Evolutionary conservation across 2,329 filamentous ascomycete genomes (phyloP).

Genomic region (Trichoderma pleuroti): DNA sequence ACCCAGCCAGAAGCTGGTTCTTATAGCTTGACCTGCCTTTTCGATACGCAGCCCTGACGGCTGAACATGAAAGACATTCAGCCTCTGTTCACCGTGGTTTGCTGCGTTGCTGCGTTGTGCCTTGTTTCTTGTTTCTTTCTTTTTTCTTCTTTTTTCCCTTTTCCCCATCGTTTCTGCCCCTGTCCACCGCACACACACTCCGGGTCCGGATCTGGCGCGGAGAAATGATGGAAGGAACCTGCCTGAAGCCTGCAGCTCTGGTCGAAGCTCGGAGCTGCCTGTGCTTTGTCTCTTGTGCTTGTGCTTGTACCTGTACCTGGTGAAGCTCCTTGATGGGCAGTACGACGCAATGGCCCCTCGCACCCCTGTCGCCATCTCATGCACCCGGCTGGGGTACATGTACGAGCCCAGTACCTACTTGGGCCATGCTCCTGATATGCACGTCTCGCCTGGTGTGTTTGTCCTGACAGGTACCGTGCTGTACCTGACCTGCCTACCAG

Average conservation of each 20-base stretch:
- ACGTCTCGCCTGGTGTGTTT: not conserved
- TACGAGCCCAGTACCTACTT: not conserved
- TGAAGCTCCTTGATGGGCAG: not conserved
- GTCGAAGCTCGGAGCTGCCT: not conserved
- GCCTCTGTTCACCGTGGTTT: not conserved
- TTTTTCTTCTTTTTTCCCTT: not conserved
- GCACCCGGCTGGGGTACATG: not conserved
- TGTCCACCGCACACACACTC: not conserved
- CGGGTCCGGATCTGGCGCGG: not conserved
- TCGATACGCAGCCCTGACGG: not conserved
- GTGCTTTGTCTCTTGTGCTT: not conserved
- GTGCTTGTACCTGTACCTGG: not conserved
- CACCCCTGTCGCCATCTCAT: not conserved
- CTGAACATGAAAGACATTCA: not conserved
- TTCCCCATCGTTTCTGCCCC: not conserved
- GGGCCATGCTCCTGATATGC: not conserved
- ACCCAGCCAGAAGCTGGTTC: not conserved
- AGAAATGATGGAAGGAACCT: too few species aligned
- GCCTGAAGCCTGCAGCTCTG: not conserved
- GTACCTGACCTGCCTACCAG: not conserved
- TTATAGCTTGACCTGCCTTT: not conserved
- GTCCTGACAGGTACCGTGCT: not conserved
- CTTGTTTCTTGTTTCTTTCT: not conserved
- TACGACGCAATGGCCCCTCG: not conserved
- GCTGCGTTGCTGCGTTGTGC: not conserved